Evolutionary conservation across 106 monocot species (phyloP).

Genomic region (Allium fistulosum): DNA sequence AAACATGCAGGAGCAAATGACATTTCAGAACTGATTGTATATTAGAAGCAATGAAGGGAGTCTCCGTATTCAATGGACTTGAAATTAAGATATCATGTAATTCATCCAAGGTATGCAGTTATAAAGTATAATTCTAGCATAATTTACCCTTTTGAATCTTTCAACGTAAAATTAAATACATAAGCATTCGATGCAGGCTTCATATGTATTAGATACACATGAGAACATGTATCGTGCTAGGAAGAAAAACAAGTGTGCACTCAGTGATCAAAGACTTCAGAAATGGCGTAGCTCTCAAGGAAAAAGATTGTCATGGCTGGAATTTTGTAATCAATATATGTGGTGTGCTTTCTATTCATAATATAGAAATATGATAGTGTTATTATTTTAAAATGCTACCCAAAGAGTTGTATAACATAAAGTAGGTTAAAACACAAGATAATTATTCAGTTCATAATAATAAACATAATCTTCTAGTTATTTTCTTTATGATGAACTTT

Average conservation of each 20-base stretch:
- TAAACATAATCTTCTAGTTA: no score
- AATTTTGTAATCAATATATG: no score
- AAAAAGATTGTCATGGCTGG: constrained; percentile 1
- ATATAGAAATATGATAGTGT: no score
- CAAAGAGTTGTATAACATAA: no score
- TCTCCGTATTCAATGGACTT: constrained; percentile 63
- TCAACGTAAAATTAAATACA: no score
- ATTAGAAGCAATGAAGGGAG: constrained; percentile 47
- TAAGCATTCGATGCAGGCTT: constrained; percentile 26
- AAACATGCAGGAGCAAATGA: constrained; percentile 57
- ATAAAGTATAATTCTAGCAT: neutral
- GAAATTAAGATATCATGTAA: constrained; percentile 88
- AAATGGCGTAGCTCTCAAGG: constrained; percentile 32
- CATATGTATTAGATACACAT: constrained; percentile 74
- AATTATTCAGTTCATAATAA: no score
- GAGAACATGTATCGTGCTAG: constrained; percentile 27
- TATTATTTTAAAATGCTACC: no score
- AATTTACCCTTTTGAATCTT: neutral
- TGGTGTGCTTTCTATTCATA: no score
- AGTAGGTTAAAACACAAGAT: no score
- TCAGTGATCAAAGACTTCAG: constrained; percentile 15
- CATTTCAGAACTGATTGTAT: constrained; percentile 42
- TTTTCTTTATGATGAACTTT: no score
- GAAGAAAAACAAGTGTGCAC: constrained; percentile 2
- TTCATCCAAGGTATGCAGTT: constrained; percentile 62